phyloP scores from a whole-genome alignment of 805 yeast species.

The Saccharomycopsis sp. region DNA sequence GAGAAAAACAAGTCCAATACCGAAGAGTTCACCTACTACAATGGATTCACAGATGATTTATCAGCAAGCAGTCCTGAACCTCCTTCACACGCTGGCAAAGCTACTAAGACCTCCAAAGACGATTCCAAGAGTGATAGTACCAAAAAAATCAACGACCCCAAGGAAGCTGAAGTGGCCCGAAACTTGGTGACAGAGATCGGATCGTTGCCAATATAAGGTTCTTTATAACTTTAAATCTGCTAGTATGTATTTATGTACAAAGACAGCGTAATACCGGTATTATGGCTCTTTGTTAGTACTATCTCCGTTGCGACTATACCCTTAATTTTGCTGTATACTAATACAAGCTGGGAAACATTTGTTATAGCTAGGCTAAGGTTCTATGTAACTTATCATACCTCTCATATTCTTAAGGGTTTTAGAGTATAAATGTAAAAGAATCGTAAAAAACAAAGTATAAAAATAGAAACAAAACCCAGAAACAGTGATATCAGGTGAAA shows the following conservation, averaged over 20 bases:
- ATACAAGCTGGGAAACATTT: too few species aligned
- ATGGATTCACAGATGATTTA: background rate
- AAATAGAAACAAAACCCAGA: background rate
- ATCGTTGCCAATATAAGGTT: background rate
- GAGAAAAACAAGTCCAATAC: slow-evolving; percentile 10
- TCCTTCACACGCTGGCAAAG: background rate
- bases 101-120: background rate
- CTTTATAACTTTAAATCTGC: background rate
- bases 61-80: background rate
- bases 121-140: background rate
- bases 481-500: background rate
- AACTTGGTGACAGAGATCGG: slow-evolving; percentile 1
- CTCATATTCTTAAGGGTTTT: too few species aligned
- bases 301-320: background rate
- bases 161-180: slow-evolving; percentile 5
- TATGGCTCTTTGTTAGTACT: background rate
- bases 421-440: background rate
- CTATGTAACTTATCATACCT: too few species aligned
- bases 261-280: background rate
- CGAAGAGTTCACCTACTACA: slow-evolving; percentile 8
- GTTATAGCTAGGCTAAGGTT: too few species aligned
- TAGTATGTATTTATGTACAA: background rate
- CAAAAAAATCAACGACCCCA: background rate
- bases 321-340: background rate
- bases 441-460: background rate